Base-by-base conservation (phyloP, 345 rosid genomes). In the Ailanthus altissimus region DNA sequence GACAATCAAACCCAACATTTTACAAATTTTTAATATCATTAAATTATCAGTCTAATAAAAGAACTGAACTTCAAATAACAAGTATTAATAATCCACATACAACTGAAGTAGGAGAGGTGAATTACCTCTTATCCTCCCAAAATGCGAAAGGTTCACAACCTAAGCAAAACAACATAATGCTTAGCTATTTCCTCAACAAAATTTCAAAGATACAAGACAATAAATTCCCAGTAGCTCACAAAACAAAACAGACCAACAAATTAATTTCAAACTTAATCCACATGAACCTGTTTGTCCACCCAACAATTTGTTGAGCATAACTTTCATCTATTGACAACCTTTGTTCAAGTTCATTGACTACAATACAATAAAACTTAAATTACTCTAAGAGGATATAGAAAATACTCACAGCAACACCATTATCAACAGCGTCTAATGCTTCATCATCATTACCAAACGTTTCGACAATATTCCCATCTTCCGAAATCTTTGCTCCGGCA, bases 41-140 rank as follows among this genome's bases (percentile, higher is more conserved):
- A 38, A 23, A 28, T 36, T 21, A 74, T 12, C 77, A 74, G 10
- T 56, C 12, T 23, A 5, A 46, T n/a, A 61, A 46, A 57, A 36
- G 7, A 38, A 40, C 23, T 36, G 42, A 36, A 36, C 9, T 36
- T 23, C 38, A 16, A 10, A 32, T 26, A 28, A 32, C 18, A 62
- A 16, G 20, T 26, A 62, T 36, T 8, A n/a, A 32, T 14, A 12
- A 60, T n/a, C 11, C 76, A 50, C 8, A 4, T 47, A 20, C 9
- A 32, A 20, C 18, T 23, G 6, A 51, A n/a, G 50, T 57, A 65
- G 60, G 61, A 74, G 47, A 42, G 0, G 47, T 75, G 69, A 63
- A 8, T 36, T 82, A 94, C 98, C 98, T 89, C 97, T 85, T 79
- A 94, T 86, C 78, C 97, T 87, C 58, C 98, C 98, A 81, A 87